Evolutionary conservation across 2,329 filamentous ascomycete genomes (phyloP), one percentile per base, ranked within the genome.

Genomic region (Neurospora sp.): DNA sequence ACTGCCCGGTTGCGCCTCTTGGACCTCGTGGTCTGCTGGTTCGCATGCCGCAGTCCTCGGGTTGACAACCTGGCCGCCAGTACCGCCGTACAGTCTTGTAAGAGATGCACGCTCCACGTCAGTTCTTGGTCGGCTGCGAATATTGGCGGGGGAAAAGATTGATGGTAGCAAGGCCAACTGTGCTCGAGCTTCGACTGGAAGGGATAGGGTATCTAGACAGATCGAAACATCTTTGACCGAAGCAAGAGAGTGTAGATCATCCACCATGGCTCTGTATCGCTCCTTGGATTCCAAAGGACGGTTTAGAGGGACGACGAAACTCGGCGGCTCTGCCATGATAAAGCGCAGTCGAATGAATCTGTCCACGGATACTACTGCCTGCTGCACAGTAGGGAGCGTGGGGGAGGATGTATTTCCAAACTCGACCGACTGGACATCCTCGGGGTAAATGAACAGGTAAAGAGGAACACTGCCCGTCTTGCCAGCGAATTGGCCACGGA

Each of bases 71-170:
- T 33, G 13, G 0, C 46, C 46, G 3, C 46, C 46, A 9, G 13
- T 1, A 17, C 46, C 46, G 0, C 0, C 1, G 13, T 58, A 58
- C 0, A 58, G 23, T 7, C 13, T 28, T 2, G 0, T 0, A 17
- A 58, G 6, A 4, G 23, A 58, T 17, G 23, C 7, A 0, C 3
- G 23, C 0, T 33, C 4, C 13, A 4, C 13, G 7, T 33, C 0
- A 0, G 46, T 58, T 9, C 0, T 2, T 17, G 1, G 46, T 17
- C 46, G 6, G 0, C 1, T 33, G 46, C 1, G 0, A 3, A 28
- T 28, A 4, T 28, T 4, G 28, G 28, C 28, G 28, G 28, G 28
- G 3, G 46, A 58, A 1, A 58, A 33, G 6, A 17, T 9, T 9
- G 23, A 28, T 33, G 23, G 23, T 3, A 58, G 23, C 6, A 9